A percentile compares a stretch with the other conserved stretches of the same genome.
These are phyloP conservation scores for Penicillium brasilianum DNA, from an alignment of 2,329 filamentous ascomycete species.

Conservation along the genomic window DNA sequence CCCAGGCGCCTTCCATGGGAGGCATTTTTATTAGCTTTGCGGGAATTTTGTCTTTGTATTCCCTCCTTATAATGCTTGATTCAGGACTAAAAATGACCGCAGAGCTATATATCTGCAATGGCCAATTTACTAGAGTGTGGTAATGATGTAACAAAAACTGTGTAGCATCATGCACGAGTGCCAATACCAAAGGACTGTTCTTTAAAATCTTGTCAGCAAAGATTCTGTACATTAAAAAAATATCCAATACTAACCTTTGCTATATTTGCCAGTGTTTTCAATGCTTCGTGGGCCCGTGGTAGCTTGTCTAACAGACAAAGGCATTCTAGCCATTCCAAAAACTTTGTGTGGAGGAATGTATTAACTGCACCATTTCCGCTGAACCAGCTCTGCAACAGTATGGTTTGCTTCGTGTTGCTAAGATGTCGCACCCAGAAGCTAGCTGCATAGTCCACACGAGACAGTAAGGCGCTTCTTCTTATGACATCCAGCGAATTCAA, in stretches of 20 bases:
- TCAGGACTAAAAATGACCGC: constrained; percentile 26
- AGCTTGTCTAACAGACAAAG: constrained; percentile 32
- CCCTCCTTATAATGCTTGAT: constrained; percentile 14
- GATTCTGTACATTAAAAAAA: neutral
- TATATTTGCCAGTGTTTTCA: constrained; percentile 20
- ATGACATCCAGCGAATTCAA: constrained; percentile 8
- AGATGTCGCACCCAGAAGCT: constrained; percentile 34
- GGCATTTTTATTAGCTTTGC: constrained; percentile 12
- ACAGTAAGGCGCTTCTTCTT: neutral
- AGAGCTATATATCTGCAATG: constrained; percentile 26
- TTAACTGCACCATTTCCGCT: constrained; percentile 12
- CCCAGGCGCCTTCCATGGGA: constrained; percentile 9
- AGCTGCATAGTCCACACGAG: constrained; percentile 30
- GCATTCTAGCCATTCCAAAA: constrained; percentile 38
- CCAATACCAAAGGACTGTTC: neutral
- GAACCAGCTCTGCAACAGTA: neutral
- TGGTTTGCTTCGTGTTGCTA: constrained; percentile 11
- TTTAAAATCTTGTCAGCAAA: constrained; percentile 1
- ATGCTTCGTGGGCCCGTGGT: constrained; percentile 19
- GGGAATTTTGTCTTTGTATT: constrained; percentile 15
- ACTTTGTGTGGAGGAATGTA: constrained; percentile 29
- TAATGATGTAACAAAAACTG: constrained; percentile 22
- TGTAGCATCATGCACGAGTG: constrained; percentile 19
- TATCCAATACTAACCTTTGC: constrained; percentile 9
- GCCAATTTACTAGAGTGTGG: constrained; percentile 17